A percentile compares a stretch with the other conserved stretches of the same genome.
phyloP scores from a whole-genome alignment of 331 rosid genomes.

The Acacia concinna region DNA sequence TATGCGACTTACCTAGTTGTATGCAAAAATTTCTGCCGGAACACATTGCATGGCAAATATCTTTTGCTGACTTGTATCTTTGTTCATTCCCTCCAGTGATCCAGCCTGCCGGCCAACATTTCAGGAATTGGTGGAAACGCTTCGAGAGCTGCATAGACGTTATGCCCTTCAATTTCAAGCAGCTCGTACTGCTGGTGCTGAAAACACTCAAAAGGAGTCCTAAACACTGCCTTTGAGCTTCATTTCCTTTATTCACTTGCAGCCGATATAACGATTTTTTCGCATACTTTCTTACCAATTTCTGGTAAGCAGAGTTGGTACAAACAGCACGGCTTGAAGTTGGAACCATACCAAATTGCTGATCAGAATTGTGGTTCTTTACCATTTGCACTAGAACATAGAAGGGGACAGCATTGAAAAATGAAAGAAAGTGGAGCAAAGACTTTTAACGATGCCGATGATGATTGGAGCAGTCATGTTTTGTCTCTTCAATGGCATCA shows the following conservation, averaged over 20 bases:
- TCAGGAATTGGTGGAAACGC: constrained; percentile 74
- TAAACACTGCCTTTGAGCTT: constrained; percentile 36
- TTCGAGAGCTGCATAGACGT: constrained; percentile 70
- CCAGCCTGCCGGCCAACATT: constrained; percentile 81
- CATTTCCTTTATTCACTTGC: constrained; percentile 33
- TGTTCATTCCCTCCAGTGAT: constrained; percentile 58
- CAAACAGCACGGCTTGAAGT: constrained; percentile 34
- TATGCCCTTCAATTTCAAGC: constrained; percentile 77
- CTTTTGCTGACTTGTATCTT: constrained; percentile 22
- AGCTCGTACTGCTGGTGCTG: constrained; percentile 56
- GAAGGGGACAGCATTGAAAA: constrained; percentile 6
- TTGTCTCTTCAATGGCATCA: constrained; percentile 36
- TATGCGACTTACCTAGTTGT: not conserved
- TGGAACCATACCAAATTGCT: constrained; percentile 31
- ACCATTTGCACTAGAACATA: constrained; percentile 31
- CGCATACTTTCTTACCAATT: constrained; percentile 25
- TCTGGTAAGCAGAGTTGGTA: constrained; percentile 14
- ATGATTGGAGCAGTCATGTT: constrained; percentile 36
- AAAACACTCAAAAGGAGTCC: constrained; percentile 61
- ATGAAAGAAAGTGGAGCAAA: constrained; percentile 24
- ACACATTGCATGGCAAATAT: not conserved
- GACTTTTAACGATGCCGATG: constrained; percentile 37
- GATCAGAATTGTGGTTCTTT: constrained; percentile 29
- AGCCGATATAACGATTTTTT: constrained; percentile 27
- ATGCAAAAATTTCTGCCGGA: not conserved